A percentile compares a stretch with the other conserved stretches of the same genome.
Conservation (phyloP, 169 alveolate genomes). For the Eimeria praecox region DNA sequence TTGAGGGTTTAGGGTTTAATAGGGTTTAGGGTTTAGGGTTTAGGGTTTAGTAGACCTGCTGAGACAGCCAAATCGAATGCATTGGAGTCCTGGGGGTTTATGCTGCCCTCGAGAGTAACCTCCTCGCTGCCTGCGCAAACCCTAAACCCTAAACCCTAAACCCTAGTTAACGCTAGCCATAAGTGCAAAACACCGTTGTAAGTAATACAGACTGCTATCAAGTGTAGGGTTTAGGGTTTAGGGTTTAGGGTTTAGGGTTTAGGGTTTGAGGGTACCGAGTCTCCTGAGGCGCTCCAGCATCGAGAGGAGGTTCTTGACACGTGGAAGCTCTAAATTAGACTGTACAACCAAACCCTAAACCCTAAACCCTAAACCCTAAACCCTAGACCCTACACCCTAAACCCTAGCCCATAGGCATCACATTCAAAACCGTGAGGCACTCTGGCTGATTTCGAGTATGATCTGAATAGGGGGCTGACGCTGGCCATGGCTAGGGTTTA, state of each 20-base stretch:
- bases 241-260: background rate
- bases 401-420: background rate
- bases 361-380: constrained; percentile 45
- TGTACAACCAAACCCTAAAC: constrained; percentile 8
- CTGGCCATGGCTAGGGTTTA: background rate
- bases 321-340: constrained; percentile 70
- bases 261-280: constrained; percentile 51
- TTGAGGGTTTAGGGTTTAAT: constrained; percentile 14
- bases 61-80: constrained; percentile 28
- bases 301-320: constrained; percentile 31
- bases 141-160: constrained; percentile 27
- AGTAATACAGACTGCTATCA: background rate
- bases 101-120: constrained; percentile 15
- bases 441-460: too few relatives aligned
- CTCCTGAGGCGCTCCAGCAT: constrained; percentile 49
- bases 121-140: constrained; percentile 45
- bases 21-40: background rate
- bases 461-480: background rate
- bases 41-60: constrained; percentile 17
- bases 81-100: constrained; percentile 1
- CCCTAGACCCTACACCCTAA: background rate
- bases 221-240: background rate
- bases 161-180: background rate
- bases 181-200: background rate
- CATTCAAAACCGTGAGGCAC: background rate